Base-by-base conservation (phyloP, 2,329 filamentous ascomycete genomes). In the Leptosphaerulina australis region DNA sequence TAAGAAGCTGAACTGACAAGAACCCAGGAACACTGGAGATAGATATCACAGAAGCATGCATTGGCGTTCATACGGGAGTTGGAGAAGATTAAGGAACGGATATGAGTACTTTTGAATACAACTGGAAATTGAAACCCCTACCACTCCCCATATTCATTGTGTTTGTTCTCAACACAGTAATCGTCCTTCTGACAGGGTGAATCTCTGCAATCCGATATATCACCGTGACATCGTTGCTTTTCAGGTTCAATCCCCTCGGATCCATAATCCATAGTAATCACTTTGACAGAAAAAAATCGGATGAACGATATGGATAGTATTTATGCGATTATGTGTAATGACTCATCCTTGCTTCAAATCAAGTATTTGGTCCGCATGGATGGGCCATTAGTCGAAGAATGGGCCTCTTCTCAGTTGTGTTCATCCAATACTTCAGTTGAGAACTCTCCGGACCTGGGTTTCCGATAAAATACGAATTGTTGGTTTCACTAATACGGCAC, bases 291-390 rank as follows among this genome's bases (percentile, higher is more conserved):
- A 10, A 34, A 38, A 4, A 8, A 5, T 17, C 40, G 41, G 2
- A 29, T 18, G 3, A 24, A 7, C 9, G 26, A 7, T 9, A 28
- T 17, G 10, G 5, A 35, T 20, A 12, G 29, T 15, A 9, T 14
- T n/a, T 4, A 46, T 31, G 9, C 26, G 36, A 24, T 41, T 35
- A 10, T 46, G 30, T 2, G 20, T n/a, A n/a, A 17, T 20, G 5
- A 21, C 10, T 17, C 14, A 20, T n/a, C 17, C 18, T 12, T 21
- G 17, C 2, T n/a, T 28, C 10, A 10, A 10, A 4, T 1, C 18
- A 5, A 26, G 41, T 22, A 30, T 38, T 43, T 2, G 41, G 41
- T 4, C 33, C n/a, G 30, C 48, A 51, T 3, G 41, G 46, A 33
- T 51, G 41, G 2, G 18, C 24, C 26, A 43, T 28, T 36, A 46